Base-by-base conservation (phyloP, 176 grass and related monocot species). In the Miscanthus lutarioriparius region DNA sequence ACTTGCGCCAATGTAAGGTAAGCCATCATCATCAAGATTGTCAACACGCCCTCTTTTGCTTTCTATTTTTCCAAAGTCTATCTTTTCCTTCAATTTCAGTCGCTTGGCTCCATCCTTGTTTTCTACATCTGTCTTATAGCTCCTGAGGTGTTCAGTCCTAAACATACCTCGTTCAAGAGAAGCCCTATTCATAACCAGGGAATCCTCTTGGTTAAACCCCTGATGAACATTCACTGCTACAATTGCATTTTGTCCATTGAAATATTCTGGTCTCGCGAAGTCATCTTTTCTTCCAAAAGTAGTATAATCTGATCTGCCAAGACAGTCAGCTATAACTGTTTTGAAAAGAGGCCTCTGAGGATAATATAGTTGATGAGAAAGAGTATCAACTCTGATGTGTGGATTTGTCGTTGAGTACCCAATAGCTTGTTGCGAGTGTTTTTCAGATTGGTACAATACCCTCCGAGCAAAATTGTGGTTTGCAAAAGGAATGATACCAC, bases 201-300 rank as follows among this genome's bases (percentile, higher is more conserved):
- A 98, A 88, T 98, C 91, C 91, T 98, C 96, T 86, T 98, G 93
- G 77, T 98, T 98, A 88, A 89, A 98, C 19, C 93, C 96, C 84
- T 95, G 93, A 87, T 98, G 93, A 89, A 98, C 89, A 79, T 98
- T 98, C 26, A 98, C 93, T 8, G 93, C 93, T 14, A 98, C 96
- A 78, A 98, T 98, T 40, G 93, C 93, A 88, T 98, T 98, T 85
- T 98, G 93, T 10, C 96, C 93, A 83, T 98, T 98, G 89, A 91
- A 98, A 87, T 90, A 95, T 74, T 98, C 91, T 19, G 96, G 93
- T 79, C 87, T 87, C 39, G 88, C 56, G 59, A 92, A 77, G 53
- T 80, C 83, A 72, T 90, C 85, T 73, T 75, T 98, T 77, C 83
- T 84, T 77, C 96, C 91, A 69, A 82, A 76, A 58, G 78, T 25